Conservation (phyloP, 805 yeast genomes). For the Babjeviella inositovora region DNA sequence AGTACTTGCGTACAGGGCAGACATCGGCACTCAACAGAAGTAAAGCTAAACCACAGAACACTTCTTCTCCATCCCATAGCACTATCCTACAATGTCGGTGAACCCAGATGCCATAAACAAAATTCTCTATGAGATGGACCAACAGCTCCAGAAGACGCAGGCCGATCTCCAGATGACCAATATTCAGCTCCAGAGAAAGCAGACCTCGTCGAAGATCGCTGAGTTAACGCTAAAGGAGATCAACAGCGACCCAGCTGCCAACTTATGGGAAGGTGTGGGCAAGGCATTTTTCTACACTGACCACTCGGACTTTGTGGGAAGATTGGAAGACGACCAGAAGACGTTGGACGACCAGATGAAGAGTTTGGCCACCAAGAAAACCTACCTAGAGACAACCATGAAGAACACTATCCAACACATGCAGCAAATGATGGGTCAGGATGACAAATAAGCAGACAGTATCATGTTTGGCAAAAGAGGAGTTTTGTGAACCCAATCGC, state of each 20-base stretch:
- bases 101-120: slow-evolving; percentile 28
- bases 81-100: slow-evolving; percentile 28
- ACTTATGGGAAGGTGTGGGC: slow-evolving; percentile 79
- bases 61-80: too few relatives aligned
- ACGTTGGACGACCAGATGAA: slow-evolving; percentile 41
- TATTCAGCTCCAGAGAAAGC: slow-evolving; percentile 29
- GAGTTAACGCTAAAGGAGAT: slow-evolving; percentile 43
- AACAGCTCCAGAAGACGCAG: slow-evolving; percentile 39
- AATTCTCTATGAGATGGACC: slow-evolving; percentile 62
- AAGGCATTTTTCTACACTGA: slow-evolving; percentile 44
- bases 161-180: slow-evolving; percentile 42
- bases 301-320: slow-evolving; percentile 25
- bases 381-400: slow-evolving; percentile 61
- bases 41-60: too few relatives aligned
- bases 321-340: slow-evolving; percentile 32
- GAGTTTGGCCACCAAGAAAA: slow-evolving; percentile 49
- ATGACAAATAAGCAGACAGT: too few relatives aligned
- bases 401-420: slow-evolving; percentile 57
- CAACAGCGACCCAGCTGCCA: slow-evolving; percentile 19
- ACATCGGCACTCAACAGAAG: too few relatives aligned
- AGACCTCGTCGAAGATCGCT: slow-evolving; percentile 33
- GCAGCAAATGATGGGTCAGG: slow-evolving; percentile 21
- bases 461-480: too few relatives aligned
- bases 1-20: too few relatives aligned
- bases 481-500: too few relatives aligned